Evolutionary conservation across 345 rosid genomes (phyloP).

Genomic region (Capsella bursapastoris): DNA sequence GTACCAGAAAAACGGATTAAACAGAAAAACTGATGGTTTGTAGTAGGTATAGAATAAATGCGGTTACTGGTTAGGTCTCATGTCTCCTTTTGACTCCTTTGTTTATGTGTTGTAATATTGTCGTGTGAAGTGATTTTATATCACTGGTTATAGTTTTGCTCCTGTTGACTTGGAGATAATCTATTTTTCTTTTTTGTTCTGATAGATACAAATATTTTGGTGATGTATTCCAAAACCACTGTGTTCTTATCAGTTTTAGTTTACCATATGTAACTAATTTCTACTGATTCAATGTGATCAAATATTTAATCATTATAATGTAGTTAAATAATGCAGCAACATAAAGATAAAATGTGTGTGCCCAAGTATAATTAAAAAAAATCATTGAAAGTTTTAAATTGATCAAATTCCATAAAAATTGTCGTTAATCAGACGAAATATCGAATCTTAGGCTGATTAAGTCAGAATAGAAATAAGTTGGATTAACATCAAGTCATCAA

Average conservation of each 20-base stretch:
- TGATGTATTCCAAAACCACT: background rate
- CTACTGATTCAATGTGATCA: background rate
- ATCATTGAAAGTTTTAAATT: background rate
- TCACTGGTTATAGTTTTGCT: constrained; percentile 27
- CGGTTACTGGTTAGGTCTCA: constrained; percentile 29
- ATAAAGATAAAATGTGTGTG: too few relatives aligned
- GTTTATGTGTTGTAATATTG: constrained; percentile 20
- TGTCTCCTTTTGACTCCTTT: background rate
- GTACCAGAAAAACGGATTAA: constrained; percentile 29
- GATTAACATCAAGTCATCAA: background rate
- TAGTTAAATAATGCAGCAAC: too few relatives aligned
- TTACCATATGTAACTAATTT: background rate
- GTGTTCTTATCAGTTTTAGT: too few relatives aligned
- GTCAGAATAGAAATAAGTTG: background rate
- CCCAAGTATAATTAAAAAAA: too few relatives aligned
- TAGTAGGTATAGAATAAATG: constrained; percentile 6
- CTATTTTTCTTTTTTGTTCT: background rate
- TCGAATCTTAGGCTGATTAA: background rate
- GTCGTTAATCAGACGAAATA: background rate
- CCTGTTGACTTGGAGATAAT: constrained; percentile 1
- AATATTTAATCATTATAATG: too few relatives aligned
- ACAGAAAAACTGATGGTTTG: constrained; percentile 25
- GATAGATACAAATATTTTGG: background rate
- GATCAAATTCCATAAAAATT: background rate
- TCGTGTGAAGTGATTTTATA: constrained; percentile 29